Evolutionary conservation across 176 grass and related monocot genomes (phyloP).

Genomic region (Neostapfia colusana): DNA sequence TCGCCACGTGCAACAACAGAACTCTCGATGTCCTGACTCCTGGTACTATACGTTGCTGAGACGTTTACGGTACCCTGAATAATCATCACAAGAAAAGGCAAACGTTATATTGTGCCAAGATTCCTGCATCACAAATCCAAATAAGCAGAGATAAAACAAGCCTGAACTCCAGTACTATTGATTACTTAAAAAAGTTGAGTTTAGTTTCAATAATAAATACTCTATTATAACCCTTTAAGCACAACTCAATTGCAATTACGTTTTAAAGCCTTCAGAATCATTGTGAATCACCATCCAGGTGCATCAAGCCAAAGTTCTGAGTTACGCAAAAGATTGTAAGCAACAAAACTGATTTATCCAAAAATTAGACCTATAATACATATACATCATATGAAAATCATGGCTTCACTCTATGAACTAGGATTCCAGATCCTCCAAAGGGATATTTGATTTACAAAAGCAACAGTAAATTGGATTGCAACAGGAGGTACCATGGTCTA

Average conservation of each 20-base stretch:
- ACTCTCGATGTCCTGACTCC: slow-evolving; percentile 72
- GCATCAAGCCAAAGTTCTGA: neutral
- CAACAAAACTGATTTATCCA: neutral
- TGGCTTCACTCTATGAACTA: neutral
- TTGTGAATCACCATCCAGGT: neutral
- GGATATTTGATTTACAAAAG: neutral
- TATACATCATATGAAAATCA: neutral
- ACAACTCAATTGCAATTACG: neutral
- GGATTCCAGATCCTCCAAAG: neutral
- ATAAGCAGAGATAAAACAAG: neutral
- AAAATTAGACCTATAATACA: neutral
- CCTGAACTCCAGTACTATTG: neutral
- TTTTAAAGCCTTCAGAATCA: neutral
- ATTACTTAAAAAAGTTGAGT: neutral
- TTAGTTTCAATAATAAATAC: neutral
- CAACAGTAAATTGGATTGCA: neutral
- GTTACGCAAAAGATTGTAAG: neutral
- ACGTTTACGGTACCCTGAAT: slow-evolving; percentile 80
- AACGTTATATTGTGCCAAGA: neutral
- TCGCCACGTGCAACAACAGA: slow-evolving; percentile 89
- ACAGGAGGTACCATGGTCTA: neutral
- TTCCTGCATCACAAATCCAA: neutral
- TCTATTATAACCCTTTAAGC: neutral
- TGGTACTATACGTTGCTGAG: slow-evolving; percentile 68
- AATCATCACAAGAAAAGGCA: slow-evolving; percentile 31